Conservation (phyloP, 495 filamentous ascomycete species). For the Neurospora discreta region DNA sequence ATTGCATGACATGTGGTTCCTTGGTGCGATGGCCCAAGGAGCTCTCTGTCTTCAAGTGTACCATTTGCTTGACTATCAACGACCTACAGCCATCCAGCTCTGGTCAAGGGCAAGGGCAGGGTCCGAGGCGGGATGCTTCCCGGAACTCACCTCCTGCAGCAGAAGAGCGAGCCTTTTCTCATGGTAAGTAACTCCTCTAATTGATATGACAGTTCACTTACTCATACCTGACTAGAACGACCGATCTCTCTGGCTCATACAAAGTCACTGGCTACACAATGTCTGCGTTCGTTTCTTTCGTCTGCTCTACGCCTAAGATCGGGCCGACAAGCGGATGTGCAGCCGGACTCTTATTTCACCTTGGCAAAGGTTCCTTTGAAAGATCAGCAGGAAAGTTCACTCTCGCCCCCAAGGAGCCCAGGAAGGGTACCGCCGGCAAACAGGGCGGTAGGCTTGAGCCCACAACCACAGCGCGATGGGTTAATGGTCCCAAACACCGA, state of each 20-base stretch:
- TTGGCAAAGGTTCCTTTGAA: background rate
- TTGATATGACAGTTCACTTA: background rate
- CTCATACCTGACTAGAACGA: conserved; percentile 4
- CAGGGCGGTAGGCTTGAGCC: background rate
- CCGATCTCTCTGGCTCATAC: conserved; percentile 23
- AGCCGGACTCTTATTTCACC: background rate
- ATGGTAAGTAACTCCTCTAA: background rate
- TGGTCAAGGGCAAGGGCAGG: conserved; percentile 2
- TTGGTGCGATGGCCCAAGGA: conserved; percentile 74
- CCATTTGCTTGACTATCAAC: conserved; percentile 77
- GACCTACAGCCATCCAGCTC: conserved; percentile 48
- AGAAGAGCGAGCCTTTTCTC: conserved; percentile 6
- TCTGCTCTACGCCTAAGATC: conserved; percentile 5
- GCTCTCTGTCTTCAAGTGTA: conserved; percentile 68
- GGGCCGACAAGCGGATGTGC: background rate
- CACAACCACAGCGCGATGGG: background rate
- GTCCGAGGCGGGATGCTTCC: conserved; percentile 2
- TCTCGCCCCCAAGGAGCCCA: background rate
- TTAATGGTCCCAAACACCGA: conserved; percentile 8
- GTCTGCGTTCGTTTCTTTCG: conserved; percentile 16
- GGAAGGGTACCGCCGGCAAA: background rate
- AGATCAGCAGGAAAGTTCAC: background rate
- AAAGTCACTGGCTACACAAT: conserved; percentile 19
- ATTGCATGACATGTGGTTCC: conserved; percentile 74
- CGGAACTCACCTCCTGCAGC: background rate